Conservation (phyloP, 73 alveolate genomes). For the Paraurostyla sp. region DNA sequence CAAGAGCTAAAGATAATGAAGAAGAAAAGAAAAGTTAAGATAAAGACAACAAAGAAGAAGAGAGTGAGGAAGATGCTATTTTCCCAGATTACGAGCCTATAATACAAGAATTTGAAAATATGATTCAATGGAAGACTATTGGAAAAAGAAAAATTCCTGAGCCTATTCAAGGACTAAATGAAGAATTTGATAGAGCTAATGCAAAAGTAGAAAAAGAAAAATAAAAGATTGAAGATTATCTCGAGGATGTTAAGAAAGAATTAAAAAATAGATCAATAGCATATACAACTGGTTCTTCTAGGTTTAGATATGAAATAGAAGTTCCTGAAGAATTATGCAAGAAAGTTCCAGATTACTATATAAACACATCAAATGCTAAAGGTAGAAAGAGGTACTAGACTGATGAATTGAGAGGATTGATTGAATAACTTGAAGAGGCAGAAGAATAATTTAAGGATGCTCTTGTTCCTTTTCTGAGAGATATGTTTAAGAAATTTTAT, state of each 20-base stretch:
- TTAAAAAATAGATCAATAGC: conserved; percentile 32
- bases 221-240: conserved; percentile 64
- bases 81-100: conserved; percentile 70
- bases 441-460: conserved; percentile 79
- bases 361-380: conserved; percentile 75
- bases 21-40: conserved; percentile 15
- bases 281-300: not conserved
- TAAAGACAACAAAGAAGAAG: not conserved
- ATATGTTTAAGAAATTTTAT: conserved; percentile 69
- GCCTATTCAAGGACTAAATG: conserved; percentile 75
- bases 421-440: conserved; percentile 72
- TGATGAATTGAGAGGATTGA: conserved; percentile 68
- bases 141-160: conserved; percentile 68
- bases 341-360: conserved; percentile 61
- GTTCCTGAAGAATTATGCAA: conserved; percentile 72
- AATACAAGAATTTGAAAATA: conserved; percentile 73
- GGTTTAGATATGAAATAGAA: conserved; percentile 84
- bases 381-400: conserved; percentile 79
- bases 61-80: not conserved
- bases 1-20: not conserved
- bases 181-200: conserved; percentile 75
- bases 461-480: conserved; percentile 67
- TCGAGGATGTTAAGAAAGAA: conserved; percentile 50
- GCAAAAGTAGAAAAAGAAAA: conserved; percentile 64
- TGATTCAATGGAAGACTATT: conserved; percentile 64